phyloP scores from a whole-genome alignment of 257 asterid genomes.

The Plectranthus barbatus region DNA sequence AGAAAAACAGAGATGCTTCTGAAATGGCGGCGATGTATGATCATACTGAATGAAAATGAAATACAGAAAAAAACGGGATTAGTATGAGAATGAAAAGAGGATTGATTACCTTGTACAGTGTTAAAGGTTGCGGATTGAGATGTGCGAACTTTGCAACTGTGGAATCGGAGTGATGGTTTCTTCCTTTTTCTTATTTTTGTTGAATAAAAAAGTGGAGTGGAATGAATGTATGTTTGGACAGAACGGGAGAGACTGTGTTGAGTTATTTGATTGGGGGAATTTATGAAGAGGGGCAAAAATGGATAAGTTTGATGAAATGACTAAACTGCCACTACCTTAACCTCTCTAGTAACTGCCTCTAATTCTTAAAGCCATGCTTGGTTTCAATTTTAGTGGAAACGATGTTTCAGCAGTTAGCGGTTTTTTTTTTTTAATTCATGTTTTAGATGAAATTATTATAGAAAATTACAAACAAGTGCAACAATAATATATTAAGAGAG shows the following conservation, averaged over 20 bases:
- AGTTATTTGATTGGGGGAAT: conserved; percentile 12
- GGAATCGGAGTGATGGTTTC: conserved; percentile 5
- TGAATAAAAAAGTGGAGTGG: conserved; percentile 6
- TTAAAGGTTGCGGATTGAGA: neutral
- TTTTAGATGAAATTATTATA: too few species aligned
- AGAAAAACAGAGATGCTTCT: neutral
- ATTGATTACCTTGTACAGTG: conserved; percentile 11
- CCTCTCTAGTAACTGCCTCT: neutral
- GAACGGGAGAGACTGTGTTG: neutral
- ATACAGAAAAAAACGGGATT: neutral
- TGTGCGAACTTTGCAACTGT: neutral
- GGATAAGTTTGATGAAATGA: conserved; percentile 12
- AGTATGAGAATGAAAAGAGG: neutral
- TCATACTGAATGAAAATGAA: neutral
- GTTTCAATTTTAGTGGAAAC: too few species aligned
- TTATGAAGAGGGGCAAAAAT: neutral
- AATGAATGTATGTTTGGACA: conserved; percentile 13
- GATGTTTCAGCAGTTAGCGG: too few species aligned
- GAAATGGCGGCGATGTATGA: neutral
- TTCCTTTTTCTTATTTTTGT: too few species aligned
- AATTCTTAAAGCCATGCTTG: too few species aligned
- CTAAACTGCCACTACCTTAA: conserved; percentile 21
- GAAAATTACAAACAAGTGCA: too few species aligned
- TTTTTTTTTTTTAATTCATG: too few species aligned
- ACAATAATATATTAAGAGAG: too few species aligned